Percentiles rank a stretch among this genome's conserved stretches.
Conservation (phyloP, 805 yeast genomes). For the Suhomyces xylopsoci region DNA sequence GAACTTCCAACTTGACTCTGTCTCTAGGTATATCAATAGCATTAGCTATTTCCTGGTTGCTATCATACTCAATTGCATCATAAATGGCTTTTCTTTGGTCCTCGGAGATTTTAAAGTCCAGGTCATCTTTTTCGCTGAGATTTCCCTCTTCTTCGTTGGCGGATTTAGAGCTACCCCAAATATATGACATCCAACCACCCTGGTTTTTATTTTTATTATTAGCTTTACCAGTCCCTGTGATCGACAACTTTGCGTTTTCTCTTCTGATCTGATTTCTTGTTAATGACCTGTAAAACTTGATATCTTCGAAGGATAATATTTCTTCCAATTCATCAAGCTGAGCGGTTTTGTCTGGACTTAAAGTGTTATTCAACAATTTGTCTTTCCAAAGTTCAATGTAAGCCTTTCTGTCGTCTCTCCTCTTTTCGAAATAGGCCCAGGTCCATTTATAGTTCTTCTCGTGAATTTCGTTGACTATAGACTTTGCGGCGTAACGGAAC, state of each 20-base stretch:
- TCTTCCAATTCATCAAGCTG: conserved; percentile 55
- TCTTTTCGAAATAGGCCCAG: conserved; percentile 74
- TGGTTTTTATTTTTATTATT: background rate
- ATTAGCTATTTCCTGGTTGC: conserved; percentile 47
- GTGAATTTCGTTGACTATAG: conserved; percentile 75
- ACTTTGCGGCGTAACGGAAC: conserved; percentile 78
- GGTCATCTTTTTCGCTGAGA: conserved; percentile 37
- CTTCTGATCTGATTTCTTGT: conserved; percentile 66
- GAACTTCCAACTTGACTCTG: conserved; percentile 61
- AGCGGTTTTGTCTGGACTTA: conserved; percentile 25
- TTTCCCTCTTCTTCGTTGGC: conserved; percentile 16
- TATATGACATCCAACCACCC: conserved; percentile 65
- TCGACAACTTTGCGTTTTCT: conserved; percentile 35
- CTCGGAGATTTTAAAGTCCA: conserved; percentile 54
- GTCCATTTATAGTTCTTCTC: conserved; percentile 79
- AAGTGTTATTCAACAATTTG: conserved; percentile 40
- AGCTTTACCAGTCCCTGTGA: background rate
- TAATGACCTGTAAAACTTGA: conserved; percentile 78
- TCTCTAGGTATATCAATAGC: conserved; percentile 71
- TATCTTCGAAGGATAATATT: conserved; percentile 67
- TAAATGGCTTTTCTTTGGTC: conserved; percentile 87
- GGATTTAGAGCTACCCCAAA: conserved; percentile 51
- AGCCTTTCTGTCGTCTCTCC: conserved; percentile 67
- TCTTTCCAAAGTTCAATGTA: conserved; percentile 69
- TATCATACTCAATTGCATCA: conserved; percentile 91